These are phyloP conservation scores for Fusarium burgessii DNA, from an alignment of 2,329 filamentous ascomycete species.

Conservation along the genomic window DNA sequence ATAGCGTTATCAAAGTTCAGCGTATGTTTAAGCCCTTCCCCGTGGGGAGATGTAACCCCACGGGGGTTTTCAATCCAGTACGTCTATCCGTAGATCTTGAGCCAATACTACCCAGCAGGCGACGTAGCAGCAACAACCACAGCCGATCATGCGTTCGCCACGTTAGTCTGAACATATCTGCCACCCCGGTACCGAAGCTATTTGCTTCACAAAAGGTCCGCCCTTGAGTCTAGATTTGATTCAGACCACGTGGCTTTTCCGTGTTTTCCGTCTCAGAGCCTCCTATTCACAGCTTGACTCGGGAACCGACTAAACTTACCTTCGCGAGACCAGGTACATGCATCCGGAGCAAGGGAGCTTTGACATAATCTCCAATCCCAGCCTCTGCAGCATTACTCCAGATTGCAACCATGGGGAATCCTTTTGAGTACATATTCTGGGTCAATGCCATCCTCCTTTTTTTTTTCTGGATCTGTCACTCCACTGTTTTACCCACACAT, in stretches of 20 bases:
- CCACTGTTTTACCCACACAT: neutral
- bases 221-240: neutral
- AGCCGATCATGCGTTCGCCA: neutral
- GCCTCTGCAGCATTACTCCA: neutral
- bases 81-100: neutral
- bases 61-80: neutral
- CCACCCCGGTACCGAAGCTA: neutral
- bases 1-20: neutral
- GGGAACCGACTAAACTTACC: neutral
- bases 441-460: neutral
- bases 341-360: neutral
- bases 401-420: neutral
- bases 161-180: neutral
- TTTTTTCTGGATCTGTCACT: neutral
- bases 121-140: neutral
- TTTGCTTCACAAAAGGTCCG: neutral
- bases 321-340: neutral
- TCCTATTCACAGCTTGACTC: neutral
- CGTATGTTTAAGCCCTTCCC: neutral
- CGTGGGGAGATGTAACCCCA: neutral
- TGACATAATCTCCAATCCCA: neutral
- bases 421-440: conserved; percentile 2
- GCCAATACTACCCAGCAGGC: neutral
- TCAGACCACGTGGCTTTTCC: neutral
- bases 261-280: neutral